A percentile compares a stretch with the other conserved stretches of the same genome.
These are phyloP conservation scores for Phytophthora sp. DNA, from an alignment of 352 stramenopile genomes.

Conservation along the genomic window DNA sequence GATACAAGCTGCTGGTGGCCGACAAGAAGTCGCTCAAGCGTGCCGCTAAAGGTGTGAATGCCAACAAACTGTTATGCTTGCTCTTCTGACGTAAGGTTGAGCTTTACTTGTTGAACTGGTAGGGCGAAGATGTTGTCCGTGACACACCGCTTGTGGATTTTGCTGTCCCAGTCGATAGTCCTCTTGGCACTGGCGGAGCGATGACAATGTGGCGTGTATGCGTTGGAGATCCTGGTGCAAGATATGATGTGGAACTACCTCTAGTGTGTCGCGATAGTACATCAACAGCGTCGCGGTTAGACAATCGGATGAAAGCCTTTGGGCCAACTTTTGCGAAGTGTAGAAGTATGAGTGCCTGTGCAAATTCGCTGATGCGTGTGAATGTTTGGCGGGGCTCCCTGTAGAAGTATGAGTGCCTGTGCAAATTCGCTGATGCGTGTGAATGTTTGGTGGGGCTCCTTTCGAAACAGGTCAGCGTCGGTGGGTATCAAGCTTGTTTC, in stretches of 20 bases:
- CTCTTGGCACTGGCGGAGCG: neutral
- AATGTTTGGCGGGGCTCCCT: neutral
- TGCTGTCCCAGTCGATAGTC: slow-evolving; percentile 4
- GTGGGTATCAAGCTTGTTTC: slow-evolving; percentile 2
- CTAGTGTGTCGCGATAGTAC: neutral
- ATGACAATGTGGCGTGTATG: neutral
- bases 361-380: neutral
- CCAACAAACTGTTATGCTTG: slow-evolving; percentile 16
- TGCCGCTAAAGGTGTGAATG: slow-evolving; percentile 13
- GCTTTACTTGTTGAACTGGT: slow-evolving; percentile 9
- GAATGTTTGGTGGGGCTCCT: no score
- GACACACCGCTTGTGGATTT: slow-evolving; percentile 5
- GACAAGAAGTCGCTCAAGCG: neutral
- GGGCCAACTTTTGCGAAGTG: slow-evolving; percentile 4
- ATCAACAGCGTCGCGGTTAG: slow-evolving; percentile 15
- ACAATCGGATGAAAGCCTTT: slow-evolving; percentile 12
- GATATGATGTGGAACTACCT: neutral
- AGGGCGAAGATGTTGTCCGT: slow-evolving; percentile 8
- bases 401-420: neutral
- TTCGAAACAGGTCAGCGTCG: slow-evolving; percentile 18
- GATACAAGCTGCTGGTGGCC: neutral
- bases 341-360: neutral
- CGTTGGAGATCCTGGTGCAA: neutral
- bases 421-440: no score
- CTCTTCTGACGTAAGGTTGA: neutral